Base-by-base conservation (phyloP, 495 filamentous ascomycete genomes). In the Daldinia grandis region DNA sequence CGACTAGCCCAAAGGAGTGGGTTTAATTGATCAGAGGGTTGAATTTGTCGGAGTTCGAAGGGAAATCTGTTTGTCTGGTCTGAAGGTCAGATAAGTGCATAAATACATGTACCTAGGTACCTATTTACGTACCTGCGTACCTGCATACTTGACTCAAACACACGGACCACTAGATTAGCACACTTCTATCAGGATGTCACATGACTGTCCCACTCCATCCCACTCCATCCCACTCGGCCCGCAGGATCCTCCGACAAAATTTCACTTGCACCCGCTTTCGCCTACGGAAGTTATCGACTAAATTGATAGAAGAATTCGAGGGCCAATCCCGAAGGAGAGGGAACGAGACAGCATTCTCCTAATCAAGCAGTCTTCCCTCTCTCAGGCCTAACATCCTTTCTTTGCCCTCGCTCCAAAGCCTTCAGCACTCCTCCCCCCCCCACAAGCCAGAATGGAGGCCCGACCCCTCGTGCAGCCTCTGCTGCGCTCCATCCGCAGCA, bases 381-480 rank as follows among this genome's bases (percentile, higher is more conserved):
- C 56, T 31, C 12, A 59, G 21, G 7, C 24, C 5, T 14, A 14
- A 28, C 15, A 14, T 5, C 12, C 55, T 37, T 37, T 51, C 50
- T 64, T 53, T 49, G 37, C 6, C 15, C 27, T 27, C 27, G 27
- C 47, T 24, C 28, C 8, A 40, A n/a, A 4, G 4, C 9, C 51
- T 19, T 24, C 19, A 21, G 14, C 19, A 40, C 5, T 0, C 30
- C 30, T 38, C 35, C 35, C 1, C 35, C 4, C 6, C 42, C 19
- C 42, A 47, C 42, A 21, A 62, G 14, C 33, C 57, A 68, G 42
- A 40, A 79, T 79, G 77, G 77, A 79, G 60, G 60, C 72, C 7
- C 69, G 74, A 54, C 60, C 66, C 50, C 66, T 76, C 64, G 9
- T 71, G 30, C 63, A 75, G 44, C 77, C 74, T 54, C 58, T 76